Base-by-base conservation (phyloP, 202 grass and related monocot genomes). In the Zoysia matrella region DNA sequence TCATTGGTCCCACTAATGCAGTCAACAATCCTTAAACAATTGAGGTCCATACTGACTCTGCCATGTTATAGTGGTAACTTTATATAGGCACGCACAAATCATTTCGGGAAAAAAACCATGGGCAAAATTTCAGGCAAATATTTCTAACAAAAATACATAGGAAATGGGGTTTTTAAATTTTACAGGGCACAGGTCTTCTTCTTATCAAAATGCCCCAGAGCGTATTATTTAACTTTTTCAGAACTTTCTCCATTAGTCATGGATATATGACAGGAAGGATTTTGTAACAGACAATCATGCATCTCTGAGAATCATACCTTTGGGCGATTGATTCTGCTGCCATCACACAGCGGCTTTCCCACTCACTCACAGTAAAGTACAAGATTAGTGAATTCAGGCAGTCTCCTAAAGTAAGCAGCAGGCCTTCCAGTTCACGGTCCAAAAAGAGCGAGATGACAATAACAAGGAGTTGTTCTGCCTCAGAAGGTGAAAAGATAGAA, bases 1-100 rank as follows among this genome's bases (percentile, higher is more conserved):
- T 68, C 79, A 68, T 88, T 69, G 39, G 72, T 74, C 67, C 90
- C 88, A n/a, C 79, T 84, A 58, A 98, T 87, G 69, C 88, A 93
- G 67, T 95, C 88, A 0, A 98, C 86, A 73, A 93, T 73, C 75
- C 92, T 87, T 68, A 98, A 86, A 81, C 88, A 95, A 53, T 98
- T 98, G 11, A 95, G 88, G 74, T 98, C 92, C 86, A 90, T 46
- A 40, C 65, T 84, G 36, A 93, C 85, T 85, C 95, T 98, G 82
- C 67, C 80, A 80, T 67, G 56, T 42, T 63, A 88, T 65, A 55
- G 67, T 57, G 79, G 41, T 57, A 40, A 82, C 41, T 86, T 86
- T 55, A 86, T 22, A 89, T 11, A 67, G 44, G 67, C 60, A 73
- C 7, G 30, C 30, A 36, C 30, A 63, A 3, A 39, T 16, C 48